These are phyloP conservation scores for Solanum habrochaites DNA, from an alignment of 257 asterid species.

Conservation along the genomic window DNA sequence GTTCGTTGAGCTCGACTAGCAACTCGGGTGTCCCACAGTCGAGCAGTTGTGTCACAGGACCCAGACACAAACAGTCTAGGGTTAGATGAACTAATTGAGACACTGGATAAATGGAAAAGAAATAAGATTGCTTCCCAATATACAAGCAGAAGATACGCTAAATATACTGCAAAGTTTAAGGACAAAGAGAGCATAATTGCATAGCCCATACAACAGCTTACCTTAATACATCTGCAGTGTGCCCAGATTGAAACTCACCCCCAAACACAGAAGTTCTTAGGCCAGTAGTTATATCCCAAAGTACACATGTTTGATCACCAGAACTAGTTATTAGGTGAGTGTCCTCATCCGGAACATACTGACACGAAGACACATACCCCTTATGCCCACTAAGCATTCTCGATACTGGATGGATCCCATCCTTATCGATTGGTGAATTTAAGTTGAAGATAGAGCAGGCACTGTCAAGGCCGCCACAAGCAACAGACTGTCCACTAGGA, in stretches of 20 bases:
- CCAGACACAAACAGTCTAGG: constrained; percentile 89
- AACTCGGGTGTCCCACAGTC: constrained; percentile 93
- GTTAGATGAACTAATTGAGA: constrained; percentile 74
- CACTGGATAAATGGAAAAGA: constrained; percentile 32
- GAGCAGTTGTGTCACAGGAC: constrained; percentile 92
- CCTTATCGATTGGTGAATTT: constrained; percentile 73
- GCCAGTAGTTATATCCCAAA: constrained; percentile 98
- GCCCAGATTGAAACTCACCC: constrained; percentile 98
- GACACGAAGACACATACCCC: constrained; percentile 93
- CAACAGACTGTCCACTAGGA: constrained; percentile 84
- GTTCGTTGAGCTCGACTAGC: constrained; percentile 97
- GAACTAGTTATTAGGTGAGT: constrained; percentile 84
- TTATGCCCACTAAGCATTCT: constrained; percentile 88
- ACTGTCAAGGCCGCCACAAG: constrained; percentile 97
- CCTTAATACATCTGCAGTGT: constrained; percentile 84
- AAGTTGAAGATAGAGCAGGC: constrained; percentile 89
- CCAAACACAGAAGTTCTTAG: constrained; percentile 89
- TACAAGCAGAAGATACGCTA: not conserved
- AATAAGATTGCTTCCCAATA: not conserved
- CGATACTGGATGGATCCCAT: constrained; percentile 74
- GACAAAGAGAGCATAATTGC: not conserved
- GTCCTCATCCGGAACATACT: constrained; percentile 91
- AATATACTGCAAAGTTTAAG: not conserved
- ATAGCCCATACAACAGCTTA: constrained; percentile 5
- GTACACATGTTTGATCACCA: constrained; percentile 90